These are phyloP conservation scores for Rhipidocladum racemiflorum DNA, from an alignment of 176 grass and related monocot genomes.

Conservation along the genomic window DNA sequence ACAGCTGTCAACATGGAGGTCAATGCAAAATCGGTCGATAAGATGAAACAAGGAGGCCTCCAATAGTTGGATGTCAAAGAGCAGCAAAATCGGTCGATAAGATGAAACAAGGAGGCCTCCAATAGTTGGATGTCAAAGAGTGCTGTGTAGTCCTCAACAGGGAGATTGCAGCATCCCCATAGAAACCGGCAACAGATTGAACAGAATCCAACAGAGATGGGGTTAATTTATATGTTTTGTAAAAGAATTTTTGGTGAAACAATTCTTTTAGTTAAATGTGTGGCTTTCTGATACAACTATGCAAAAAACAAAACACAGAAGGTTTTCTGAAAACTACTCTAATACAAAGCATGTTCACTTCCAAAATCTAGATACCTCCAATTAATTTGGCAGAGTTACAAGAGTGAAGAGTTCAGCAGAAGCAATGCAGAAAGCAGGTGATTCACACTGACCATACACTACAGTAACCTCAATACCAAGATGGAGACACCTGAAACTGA, in stretches of 20 bases:
- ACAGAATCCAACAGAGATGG: neutral
- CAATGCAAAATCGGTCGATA: neutral
- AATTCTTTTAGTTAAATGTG: neutral
- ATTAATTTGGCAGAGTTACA: neutral
- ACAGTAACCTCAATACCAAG: neutral
- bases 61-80: neutral
- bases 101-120: neutral
- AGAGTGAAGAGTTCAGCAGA: neutral
- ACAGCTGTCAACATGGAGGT: neutral
- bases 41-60: neutral
- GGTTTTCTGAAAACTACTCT: neutral
- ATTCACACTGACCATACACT: neutral
- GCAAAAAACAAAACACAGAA: neutral
- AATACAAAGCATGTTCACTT: constrained; percentile 29
- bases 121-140: neutral
- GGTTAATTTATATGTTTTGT: neutral
- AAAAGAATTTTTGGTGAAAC: neutral
- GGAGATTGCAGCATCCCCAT: neutral
- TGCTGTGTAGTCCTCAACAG: neutral
- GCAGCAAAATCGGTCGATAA: neutral
- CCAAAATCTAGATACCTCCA: constrained; percentile 7
- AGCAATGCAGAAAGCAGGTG: constrained; percentile 24
- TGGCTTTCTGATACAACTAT: neutral
- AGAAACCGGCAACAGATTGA: neutral
- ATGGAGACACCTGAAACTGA: constrained; percentile 16